Base-by-base conservation (phyloP, 345 rosid genomes). In the Citrus cavaleriei region DNA sequence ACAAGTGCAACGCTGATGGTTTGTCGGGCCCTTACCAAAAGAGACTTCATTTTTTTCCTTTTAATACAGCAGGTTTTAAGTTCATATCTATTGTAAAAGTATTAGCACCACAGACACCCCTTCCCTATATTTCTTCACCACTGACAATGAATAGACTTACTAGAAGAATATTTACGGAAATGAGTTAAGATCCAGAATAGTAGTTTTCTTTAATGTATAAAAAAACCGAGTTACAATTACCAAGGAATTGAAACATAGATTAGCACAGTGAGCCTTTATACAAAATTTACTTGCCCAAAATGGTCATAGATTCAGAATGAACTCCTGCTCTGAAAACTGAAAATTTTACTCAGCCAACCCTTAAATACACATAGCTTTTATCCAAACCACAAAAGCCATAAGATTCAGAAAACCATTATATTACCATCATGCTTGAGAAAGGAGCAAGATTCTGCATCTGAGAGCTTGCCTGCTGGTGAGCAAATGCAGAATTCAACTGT, bases 391-490 rank as follows among this genome's bases (percentile, higher is more conserved):
- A 19, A 25, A 27, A 62, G 64, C 32, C 35, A 64, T 38, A 78
- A 49, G 21, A 21, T 75, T 59, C 40, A 76, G 10, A 75, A 37
- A 49, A 3, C 14, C 22, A 61, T 72, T 34, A 59, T 59, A 78
- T 85, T 91, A 96, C 99, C 99, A 90, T 90, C 78, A 91, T 91
- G 83, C 83, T 90, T 62, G 98, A 83, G 81, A 94, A 93, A 74
- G 82, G 85, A 78, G 86, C 81, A 25, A 89, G 92, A 83, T 87
- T 90, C 85, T 89, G 98, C 82, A 90, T 77, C 80, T 90, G 97
- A 14, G 91, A 83, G 87, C 86, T 88, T 82, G 97, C 80, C 79
- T 88, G 93, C 22, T 83, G 73, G 24, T 91, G 88, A 73, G 80
- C 79, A 81, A 89, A 94, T 69, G 89, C 81, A 73, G 87, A 81